Conservation (phyloP, 768 basidiomycete species). For the Lactarius vividus region DNA sequence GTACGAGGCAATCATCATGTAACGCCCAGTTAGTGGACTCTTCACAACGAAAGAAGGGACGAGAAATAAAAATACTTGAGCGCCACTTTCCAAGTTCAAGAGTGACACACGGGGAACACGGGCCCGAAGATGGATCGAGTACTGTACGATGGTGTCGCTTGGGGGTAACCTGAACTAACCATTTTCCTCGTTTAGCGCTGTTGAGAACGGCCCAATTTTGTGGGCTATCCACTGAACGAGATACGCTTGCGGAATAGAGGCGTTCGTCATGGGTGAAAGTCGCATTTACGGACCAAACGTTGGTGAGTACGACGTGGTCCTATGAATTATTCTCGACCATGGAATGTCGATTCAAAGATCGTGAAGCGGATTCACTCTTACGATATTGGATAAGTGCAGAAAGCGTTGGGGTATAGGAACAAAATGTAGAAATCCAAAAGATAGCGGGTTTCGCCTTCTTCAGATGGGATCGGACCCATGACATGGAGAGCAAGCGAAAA, state of each 20-base stretch:
- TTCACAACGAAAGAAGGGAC: slow-evolving; percentile 1
- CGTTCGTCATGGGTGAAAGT: slow-evolving; percentile 19
- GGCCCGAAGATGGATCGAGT: slow-evolving; percentile 31
- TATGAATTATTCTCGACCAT: slow-evolving; percentile 35
- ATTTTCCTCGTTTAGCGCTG: slow-evolving; percentile 22
- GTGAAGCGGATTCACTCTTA: no score
- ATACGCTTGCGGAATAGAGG: not conserved
- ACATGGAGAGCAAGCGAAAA: no score
- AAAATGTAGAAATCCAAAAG: no score
- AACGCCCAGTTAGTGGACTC: not conserved
- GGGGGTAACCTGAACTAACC: slow-evolving; percentile 29
- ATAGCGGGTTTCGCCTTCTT: no score
- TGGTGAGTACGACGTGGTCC: slow-evolving; percentile 31
- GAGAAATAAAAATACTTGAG: not conserved
- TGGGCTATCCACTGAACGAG: slow-evolving; percentile 14
- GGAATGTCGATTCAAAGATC: slow-evolving; percentile 12
- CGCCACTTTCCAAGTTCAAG: not conserved
- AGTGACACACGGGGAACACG: slow-evolving; percentile 20
- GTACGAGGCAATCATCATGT: slow-evolving; percentile 5
- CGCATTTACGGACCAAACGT: slow-evolving; percentile 20
- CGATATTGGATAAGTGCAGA: no score
- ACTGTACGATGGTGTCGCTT: slow-evolving; percentile 7
- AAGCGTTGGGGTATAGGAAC: no score
- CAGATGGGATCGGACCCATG: no score
- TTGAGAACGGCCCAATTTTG: slow-evolving; percentile 18